Percentiles rank a stretch among this genome's conserved stretches.
Evolutionary conservation across 257 asterid species (phyloP).

Genomic region (Solanum paucissectum): DNA sequence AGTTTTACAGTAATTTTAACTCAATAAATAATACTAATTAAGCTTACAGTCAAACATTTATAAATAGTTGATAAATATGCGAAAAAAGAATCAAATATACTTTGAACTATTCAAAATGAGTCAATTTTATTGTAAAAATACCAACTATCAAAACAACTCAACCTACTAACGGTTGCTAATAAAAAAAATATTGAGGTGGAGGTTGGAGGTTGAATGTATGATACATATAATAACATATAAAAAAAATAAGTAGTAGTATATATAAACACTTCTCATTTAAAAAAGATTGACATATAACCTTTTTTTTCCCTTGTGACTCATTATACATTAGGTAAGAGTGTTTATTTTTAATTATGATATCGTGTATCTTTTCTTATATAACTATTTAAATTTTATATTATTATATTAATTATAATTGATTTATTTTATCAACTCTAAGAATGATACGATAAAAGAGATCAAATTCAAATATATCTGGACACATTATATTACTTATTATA

Average conservation of each 20-base stretch:
- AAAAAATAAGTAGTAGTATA: background rate
- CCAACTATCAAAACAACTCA: background rate
- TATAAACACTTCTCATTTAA: background rate
- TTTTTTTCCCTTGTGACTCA: background rate
- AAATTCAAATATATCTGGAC: background rate
- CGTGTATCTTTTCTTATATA: background rate
- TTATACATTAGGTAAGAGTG: background rate
- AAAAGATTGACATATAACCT: background rate
- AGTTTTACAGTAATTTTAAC: rapidly evolving
- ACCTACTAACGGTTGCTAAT: background rate
- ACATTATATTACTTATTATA: background rate
- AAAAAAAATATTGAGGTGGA: background rate
- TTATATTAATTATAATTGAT: too few species aligned
- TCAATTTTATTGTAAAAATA: background rate
- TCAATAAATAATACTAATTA: background rate
- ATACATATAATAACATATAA: background rate
- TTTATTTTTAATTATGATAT: background rate
- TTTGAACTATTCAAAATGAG: background rate
- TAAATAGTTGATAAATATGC: background rate
- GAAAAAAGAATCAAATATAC: rapidly evolving
- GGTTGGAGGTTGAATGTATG: background rate
- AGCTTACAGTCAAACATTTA: background rate
- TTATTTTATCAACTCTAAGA: background rate
- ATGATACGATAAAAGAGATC: background rate
- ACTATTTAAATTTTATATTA: background rate